phyloP scores from a whole-genome alignment of 2,329 filamentous ascomycete genomes.

The Aspergillus novofumigatus region DNA sequence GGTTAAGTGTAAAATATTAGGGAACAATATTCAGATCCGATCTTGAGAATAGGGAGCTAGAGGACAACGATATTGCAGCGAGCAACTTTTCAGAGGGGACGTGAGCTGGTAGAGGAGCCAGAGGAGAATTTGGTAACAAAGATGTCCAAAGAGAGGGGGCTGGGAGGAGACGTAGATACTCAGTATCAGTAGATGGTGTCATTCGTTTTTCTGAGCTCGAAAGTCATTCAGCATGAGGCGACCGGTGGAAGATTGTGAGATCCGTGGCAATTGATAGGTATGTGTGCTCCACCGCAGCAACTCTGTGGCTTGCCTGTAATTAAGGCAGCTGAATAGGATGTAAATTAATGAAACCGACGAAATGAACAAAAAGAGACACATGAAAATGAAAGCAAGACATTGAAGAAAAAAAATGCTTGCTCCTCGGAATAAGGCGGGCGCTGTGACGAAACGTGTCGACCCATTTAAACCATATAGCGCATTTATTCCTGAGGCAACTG shows the following conservation, averaged over 20 bases:
- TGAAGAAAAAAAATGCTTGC: conserved; percentile 5
- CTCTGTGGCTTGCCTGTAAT: conserved; percentile 22
- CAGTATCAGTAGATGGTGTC: conserved; percentile 7
- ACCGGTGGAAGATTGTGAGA: conserved; percentile 13
- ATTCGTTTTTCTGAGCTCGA: conserved; percentile 12
- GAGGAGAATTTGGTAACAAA: not conserved
- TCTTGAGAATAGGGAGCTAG: conserved; percentile 1
- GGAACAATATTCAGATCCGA: conserved; percentile 1
- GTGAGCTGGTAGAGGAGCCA: not conserved
- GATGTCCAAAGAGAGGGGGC: not conserved
- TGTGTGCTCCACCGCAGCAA: conserved; percentile 21
- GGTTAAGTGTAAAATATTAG: conserved; percentile 7
- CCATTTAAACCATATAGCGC: not conserved
- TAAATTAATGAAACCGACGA: conserved; percentile 13
- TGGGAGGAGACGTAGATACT: not conserved
- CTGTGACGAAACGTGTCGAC: not conserved
- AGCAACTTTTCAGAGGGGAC: conserved; percentile 8
- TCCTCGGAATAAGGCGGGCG: not conserved
- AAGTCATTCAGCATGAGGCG: conserved; percentile 17
- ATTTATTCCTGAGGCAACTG: conserved; percentile 62
- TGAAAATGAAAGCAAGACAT: conserved; percentile 17
- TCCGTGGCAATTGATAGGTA: conserved; percentile 23
- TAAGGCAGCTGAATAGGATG: conserved; percentile 19
- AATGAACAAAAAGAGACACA: conserved; percentile 13
- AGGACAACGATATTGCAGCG: conserved; percentile 1